Evolutionary conservation across 2,329 filamentous ascomycete genomes (phyloP).

Genomic region (Fusarium xylarioides): DNA sequence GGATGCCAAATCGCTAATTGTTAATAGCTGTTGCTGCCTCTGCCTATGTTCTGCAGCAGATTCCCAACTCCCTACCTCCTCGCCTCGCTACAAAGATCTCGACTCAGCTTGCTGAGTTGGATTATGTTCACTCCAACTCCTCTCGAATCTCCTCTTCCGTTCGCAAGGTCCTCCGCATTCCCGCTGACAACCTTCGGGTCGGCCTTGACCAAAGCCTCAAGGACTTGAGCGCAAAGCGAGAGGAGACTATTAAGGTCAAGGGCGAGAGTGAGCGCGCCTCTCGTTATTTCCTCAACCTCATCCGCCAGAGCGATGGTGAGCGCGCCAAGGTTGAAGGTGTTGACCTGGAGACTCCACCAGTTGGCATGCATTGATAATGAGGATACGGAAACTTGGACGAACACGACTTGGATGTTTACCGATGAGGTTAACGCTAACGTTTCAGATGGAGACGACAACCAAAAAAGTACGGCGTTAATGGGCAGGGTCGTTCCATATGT

Average conservation of each 20-base stretch:
- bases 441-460: conserved; percentile 11
- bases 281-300: conserved; percentile 90
- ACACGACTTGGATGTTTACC: not conserved
- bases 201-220: conserved; percentile 87
- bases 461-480: conserved; percentile 33
- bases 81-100: conserved; percentile 88
- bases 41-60: conserved; percentile 84
- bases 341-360: conserved; percentile 64
- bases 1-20: conserved; percentile 5
- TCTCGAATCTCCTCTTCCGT: conserved; percentile 85
- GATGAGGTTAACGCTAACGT: not conserved
- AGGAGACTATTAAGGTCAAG: conserved; percentile 84
- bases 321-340: conserved; percentile 60
- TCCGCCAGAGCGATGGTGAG: conserved; percentile 69
- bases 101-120: conserved; percentile 78
- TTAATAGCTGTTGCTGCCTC: conserved; percentile 74
- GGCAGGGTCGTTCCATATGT: conserved; percentile 19
- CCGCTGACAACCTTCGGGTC: conserved; percentile 85
- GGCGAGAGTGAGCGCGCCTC: conserved; percentile 85
- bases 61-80: conserved; percentile 87
- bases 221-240: conserved; percentile 78
- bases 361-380: conserved; percentile 44
- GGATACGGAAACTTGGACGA: conserved; percentile 17
- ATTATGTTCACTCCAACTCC: conserved; percentile 93
- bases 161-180: conserved; percentile 86